phyloP scores from a whole-genome alignment of 1,284 basidiomycete species.

The Leccinum griseonigrum region DNA sequence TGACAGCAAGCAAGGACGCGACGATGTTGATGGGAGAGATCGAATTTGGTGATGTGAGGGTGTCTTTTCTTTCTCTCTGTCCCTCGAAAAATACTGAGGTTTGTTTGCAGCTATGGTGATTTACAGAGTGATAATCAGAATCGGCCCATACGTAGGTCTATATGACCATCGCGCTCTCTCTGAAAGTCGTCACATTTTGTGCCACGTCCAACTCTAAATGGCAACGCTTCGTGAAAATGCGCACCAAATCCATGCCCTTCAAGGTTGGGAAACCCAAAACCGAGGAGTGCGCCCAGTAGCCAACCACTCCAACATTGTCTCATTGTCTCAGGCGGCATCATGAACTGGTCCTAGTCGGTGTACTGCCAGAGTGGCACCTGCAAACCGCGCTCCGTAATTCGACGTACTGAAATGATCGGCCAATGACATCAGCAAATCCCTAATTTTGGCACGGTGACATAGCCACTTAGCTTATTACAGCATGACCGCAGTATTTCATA shows the following conservation, averaged over 20 bases:
- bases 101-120: not conserved
- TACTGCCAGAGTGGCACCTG: conserved; percentile 22
- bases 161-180: conserved; percentile 13
- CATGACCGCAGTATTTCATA: no score
- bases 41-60: conserved; percentile 41
- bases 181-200: conserved; percentile 20
- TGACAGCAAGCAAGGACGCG: conserved; percentile 86
- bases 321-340: conserved; percentile 17
- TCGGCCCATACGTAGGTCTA: conserved; percentile 1
- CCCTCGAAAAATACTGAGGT: not conserved
- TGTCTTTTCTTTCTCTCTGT: not conserved
- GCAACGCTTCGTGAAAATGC: conserved; percentile 25
- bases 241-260: conserved; percentile 13
- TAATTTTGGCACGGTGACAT: no score
- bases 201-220: conserved; percentile 24
- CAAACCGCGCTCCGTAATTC: conserved; percentile 21
- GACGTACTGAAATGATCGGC: conserved; percentile 5
- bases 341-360: conserved; percentile 22
- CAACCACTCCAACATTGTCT: conserved; percentile 21
- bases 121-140: not conserved
- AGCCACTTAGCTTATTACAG: no score
- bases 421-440: no score
- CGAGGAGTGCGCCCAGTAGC: conserved; percentile 16
- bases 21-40: conserved; percentile 90
- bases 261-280: conserved; percentile 14